phyloP scores from a whole-genome alignment of 305 asterid species.

The Fraxinus platypoda region DNA sequence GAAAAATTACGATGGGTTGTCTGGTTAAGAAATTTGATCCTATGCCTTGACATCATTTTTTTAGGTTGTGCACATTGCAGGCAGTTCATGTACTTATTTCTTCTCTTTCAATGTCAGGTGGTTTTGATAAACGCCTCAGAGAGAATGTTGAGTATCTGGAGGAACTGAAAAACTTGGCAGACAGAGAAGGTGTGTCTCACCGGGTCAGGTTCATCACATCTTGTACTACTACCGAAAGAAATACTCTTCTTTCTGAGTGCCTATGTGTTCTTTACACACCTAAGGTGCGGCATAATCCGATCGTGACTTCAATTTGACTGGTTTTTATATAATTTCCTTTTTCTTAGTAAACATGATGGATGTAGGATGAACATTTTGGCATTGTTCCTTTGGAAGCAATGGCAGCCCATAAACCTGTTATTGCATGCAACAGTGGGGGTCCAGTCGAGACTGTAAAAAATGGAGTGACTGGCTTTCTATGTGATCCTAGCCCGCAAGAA shows the following conservation, averaged over 20 bases:
- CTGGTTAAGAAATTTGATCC: background rate
- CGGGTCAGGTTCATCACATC: conserved; percentile 71
- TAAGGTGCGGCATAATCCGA: conserved; percentile 42
- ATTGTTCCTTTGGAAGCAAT: conserved; percentile 96
- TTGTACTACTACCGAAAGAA: conserved; percentile 81
- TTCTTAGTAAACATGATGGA: background rate
- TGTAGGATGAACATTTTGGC: conserved; percentile 93
- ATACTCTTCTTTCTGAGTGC: conserved; percentile 72
- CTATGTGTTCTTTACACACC: conserved; percentile 87
- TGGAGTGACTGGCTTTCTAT: conserved; percentile 77
- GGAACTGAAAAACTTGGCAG: conserved; percentile 71
- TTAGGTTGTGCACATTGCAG: background rate
- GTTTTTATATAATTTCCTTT: background rate
- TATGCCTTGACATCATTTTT: background rate
- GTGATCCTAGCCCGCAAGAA: conserved; percentile 65
- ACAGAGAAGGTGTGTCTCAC: conserved; percentile 61
- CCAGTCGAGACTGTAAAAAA: conserved; percentile 77
- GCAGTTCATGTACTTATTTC: background rate
- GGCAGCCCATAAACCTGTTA: conserved; percentile 91
- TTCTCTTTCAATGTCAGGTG: conserved; percentile 46
- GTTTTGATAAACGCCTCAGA: conserved; percentile 76
- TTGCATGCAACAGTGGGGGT: conserved; percentile 88
- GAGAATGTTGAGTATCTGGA: conserved; percentile 86
- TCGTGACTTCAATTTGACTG: background rate
- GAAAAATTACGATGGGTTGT: background rate